Conservation (phyloP, 345 rosid species). For the Moricandia arvensis region DNA sequence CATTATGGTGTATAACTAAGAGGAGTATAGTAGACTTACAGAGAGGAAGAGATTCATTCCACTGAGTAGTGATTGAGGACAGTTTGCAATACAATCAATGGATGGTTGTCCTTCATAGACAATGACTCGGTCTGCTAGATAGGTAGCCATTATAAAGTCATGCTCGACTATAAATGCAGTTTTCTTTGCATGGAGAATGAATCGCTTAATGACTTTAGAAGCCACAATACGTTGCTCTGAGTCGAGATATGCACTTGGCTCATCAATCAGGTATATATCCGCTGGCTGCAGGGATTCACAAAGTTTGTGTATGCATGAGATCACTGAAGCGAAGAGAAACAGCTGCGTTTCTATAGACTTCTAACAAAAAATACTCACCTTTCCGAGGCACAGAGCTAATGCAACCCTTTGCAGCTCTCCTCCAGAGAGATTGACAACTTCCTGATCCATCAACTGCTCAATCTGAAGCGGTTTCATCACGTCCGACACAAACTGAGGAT, state of each 20-base stretch:
- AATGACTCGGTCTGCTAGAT: conserved; percentile 89
- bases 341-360: not conserved
- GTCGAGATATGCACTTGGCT: conserved; percentile 97
- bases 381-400: conserved; percentile 89
- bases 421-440: conserved; percentile 91
- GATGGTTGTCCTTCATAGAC: conserved; percentile 93
- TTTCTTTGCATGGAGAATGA: conserved; percentile 96
- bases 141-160: conserved; percentile 98
- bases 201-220: conserved; percentile 95
- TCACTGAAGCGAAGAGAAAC: not conserved
- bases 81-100: conserved; percentile 80
- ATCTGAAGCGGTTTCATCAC: conserved; percentile 98
- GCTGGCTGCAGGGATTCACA: conserved; percentile 87
- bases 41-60: conserved; percentile 99
- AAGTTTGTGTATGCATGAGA: conserved; percentile 22
- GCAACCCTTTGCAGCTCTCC: conserved; percentile 99
- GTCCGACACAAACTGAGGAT: conserved; percentile 96
- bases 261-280: conserved; percentile 94
- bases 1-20: not conserved
- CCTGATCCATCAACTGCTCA: conserved; percentile 95
- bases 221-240: conserved; percentile 99
- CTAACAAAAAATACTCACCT: conserved; percentile 47
- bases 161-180: conserved; percentile 98
- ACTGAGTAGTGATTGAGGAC: conserved; percentile 89
- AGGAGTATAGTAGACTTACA: conserved; percentile 46